Conservation (phyloP, 257 asterid species). For the Salvia hispanica region DNA sequence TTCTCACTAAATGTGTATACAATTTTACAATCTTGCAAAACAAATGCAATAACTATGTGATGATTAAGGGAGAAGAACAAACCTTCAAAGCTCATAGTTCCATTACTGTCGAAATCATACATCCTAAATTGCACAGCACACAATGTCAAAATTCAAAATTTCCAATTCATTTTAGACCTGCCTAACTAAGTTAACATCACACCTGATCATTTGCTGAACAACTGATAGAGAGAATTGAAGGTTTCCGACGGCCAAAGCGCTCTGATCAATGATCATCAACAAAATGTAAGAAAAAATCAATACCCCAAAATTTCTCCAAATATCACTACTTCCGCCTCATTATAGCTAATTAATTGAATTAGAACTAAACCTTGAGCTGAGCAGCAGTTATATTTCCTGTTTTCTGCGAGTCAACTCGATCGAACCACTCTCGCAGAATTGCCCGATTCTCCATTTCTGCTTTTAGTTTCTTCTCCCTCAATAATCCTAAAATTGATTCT, state of each 20-base stretch:
- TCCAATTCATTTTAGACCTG: background rate
- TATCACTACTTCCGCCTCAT: background rate
- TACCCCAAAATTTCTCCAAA: background rate
- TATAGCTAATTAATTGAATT: background rate
- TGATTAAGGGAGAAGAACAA: slow-evolving; percentile 6
- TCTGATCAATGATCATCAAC: slow-evolving; percentile 49
- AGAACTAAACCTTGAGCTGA: slow-evolving; percentile 64
- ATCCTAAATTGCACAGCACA: slow-evolving; percentile 50
- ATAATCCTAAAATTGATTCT: slow-evolving; percentile 13
- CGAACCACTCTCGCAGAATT: slow-evolving; percentile 71
- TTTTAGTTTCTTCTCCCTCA: slow-evolving; percentile 19
- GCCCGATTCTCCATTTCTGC: slow-evolving; percentile 56
- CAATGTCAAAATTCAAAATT: slow-evolving; percentile 21
- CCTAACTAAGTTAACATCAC: background rate
- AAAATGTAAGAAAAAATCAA: background rate
- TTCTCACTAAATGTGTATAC: background rate
- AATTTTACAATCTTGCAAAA: background rate
- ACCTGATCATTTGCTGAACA: slow-evolving; percentile 92
- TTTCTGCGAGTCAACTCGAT: slow-evolving; percentile 68
- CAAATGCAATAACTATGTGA: slow-evolving; percentile 4
- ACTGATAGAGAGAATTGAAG: slow-evolving; percentile 63
- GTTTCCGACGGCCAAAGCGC: slow-evolving; percentile 72
- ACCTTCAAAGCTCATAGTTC: slow-evolving; percentile 88
- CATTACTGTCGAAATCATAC: slow-evolving; percentile 78
- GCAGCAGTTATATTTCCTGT: slow-evolving; percentile 66